A percentile compares a stretch with the other conserved stretches of the same genome.
Conservation (phyloP, 1,284 basidiomycete species). For the Leccinum pachyderme region DNA sequence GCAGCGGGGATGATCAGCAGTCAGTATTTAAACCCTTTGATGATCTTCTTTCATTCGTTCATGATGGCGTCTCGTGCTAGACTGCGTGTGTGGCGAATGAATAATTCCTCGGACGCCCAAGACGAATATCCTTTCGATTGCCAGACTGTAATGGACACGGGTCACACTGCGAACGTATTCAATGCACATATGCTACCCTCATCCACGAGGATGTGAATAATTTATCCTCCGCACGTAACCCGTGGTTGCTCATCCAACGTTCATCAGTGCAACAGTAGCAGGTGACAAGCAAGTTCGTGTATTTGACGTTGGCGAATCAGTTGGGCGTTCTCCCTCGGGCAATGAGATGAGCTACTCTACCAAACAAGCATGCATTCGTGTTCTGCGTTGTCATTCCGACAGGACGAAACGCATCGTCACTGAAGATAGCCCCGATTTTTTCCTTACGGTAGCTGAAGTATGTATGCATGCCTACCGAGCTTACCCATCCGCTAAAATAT, state of each 20-base stretch:
- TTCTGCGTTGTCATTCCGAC: constrained; percentile 65
- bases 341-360: constrained; percentile 42
- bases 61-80: constrained; percentile 32
- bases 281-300: constrained; percentile 80
- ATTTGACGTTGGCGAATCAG: constrained; percentile 67
- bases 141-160: constrained; percentile 66
- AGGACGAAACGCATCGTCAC: constrained; percentile 81
- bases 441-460: constrained; percentile 85
- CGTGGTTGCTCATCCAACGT: constrained; percentile 13
- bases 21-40: constrained; percentile 39
- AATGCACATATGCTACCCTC: constrained; percentile 80
- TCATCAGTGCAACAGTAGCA: constrained; percentile 68
- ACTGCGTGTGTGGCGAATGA: constrained; percentile 69
- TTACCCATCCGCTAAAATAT: constrained; percentile 5
- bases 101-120: constrained; percentile 31
- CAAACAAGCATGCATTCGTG: constrained; percentile 46
- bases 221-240: neutral
- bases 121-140: constrained; percentile 60
- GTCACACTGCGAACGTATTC: constrained; percentile 88
- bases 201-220: constrained; percentile 60
- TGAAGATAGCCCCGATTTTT: constrained; percentile 80
- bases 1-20: constrained; percentile 83
- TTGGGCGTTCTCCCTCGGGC: constrained; percentile 35
- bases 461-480: constrained; percentile 15
- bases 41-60: constrained; percentile 26